A percentile compares a stretch with the other conserved stretches of the same genome.
Evolutionary conservation across 1,284 basidiomycete species (phyloP).

Genomic region (Stereum hirsutum): DNA sequence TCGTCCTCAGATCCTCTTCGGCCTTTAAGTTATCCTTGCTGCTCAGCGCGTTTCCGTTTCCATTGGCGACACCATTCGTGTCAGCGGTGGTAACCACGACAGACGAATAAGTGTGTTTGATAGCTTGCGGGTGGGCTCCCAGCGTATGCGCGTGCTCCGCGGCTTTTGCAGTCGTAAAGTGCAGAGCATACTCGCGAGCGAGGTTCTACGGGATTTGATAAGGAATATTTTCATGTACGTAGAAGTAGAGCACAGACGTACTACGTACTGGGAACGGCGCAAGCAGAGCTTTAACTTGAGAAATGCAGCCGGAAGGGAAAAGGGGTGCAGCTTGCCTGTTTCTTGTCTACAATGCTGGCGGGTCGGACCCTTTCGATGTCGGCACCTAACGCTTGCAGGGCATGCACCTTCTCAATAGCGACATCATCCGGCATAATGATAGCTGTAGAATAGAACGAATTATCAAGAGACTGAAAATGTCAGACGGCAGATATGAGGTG

Average conservation of each 20-base stretch:
- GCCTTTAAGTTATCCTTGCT: slow-evolving; percentile 28
- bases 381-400: slow-evolving; percentile 81
- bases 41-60: slow-evolving; percentile 15
- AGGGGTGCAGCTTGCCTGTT: slow-evolving; percentile 82
- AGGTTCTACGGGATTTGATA: slow-evolving; percentile 50
- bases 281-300: no score
- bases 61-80: slow-evolving; percentile 14
- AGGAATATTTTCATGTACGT: slow-evolving; percentile 1
- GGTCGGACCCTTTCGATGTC: slow-evolving; percentile 80
- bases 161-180: slow-evolving; percentile 50
- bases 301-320: no score
- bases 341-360: slow-evolving; percentile 89
- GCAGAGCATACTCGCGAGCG: slow-evolving; percentile 65
- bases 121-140: slow-evolving; percentile 19
- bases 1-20: slow-evolving; percentile 31
- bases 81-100: slow-evolving; percentile 47
- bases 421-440: slow-evolving; percentile 96
- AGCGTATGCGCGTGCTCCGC: slow-evolving; percentile 15
- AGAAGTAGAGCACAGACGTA: slow-evolving; percentile 22
- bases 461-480: no score
- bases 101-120: slow-evolving; percentile 33
- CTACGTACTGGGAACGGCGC: slow-evolving; percentile 34
- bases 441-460: slow-evolving; percentile 27
- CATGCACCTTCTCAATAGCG: slow-evolving; percentile 84
- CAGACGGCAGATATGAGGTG: no score